phyloP scores from a whole-genome alignment of 176 grass and related monocot species.

The Raddia guianensis region DNA sequence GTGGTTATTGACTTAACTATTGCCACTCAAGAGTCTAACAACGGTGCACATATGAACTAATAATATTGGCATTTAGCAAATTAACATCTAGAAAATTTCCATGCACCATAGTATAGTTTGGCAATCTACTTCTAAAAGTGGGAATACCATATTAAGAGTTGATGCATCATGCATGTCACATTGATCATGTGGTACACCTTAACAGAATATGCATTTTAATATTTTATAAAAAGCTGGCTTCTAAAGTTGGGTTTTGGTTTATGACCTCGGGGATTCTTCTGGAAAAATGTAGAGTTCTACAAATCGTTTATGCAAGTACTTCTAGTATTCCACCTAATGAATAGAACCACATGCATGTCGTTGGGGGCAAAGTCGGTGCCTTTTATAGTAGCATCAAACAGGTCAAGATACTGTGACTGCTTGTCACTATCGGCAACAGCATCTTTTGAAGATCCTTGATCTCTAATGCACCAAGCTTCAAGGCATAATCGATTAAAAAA shows the following conservation, averaged over 20 bases:
- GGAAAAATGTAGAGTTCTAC: neutral
- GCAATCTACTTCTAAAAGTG: neutral
- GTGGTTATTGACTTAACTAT: neutral
- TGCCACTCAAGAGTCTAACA: constrained; percentile 18
- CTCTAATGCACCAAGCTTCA: neutral
- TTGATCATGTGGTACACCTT: neutral
- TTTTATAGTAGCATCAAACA: neutral
- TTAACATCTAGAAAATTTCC: neutral
- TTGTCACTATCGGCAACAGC: neutral
- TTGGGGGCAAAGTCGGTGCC: neutral
- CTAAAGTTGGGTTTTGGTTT: neutral
- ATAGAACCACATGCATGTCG: neutral
- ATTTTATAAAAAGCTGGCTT: neutral
- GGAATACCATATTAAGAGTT: neutral
- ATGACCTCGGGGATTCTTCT: neutral
- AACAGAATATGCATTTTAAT: constrained; percentile 2
- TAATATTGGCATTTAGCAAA: neutral
- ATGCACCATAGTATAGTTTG: neutral
- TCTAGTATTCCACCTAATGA: neutral
- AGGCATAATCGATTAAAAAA: neutral
- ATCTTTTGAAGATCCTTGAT: neutral
- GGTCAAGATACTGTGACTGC: neutral
- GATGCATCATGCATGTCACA: constrained; percentile 2
- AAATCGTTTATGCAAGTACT: neutral
- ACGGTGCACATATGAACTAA: neutral